phyloP scores from a whole-genome alignment of 352 stramenopile genomes.

The Globisporangium camurandrum region DNA sequence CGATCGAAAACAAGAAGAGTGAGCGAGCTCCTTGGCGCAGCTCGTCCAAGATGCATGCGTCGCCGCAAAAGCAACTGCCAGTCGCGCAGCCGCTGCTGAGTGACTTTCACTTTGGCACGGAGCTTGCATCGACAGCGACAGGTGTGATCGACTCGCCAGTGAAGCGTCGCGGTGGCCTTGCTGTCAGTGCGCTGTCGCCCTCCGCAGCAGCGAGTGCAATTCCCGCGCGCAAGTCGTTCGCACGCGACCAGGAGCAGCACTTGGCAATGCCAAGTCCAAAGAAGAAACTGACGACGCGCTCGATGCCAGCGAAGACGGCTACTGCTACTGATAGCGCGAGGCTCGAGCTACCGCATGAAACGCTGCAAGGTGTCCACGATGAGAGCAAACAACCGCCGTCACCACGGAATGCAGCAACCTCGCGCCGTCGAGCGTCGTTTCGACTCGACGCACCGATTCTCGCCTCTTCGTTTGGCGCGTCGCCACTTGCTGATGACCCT shows the following conservation, averaged over 20 bases:
- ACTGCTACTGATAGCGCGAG: neutral
- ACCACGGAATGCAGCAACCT: slow-evolving; percentile 11
- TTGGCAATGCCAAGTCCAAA: slow-evolving; percentile 8
- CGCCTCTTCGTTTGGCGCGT: slow-evolving; percentile 29
- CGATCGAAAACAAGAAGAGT: slow-evolving; percentile 1
- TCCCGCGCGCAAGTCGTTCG: slow-evolving; percentile 16
- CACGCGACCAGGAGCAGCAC: slow-evolving; percentile 17
- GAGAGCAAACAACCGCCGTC: slow-evolving; percentile 16
- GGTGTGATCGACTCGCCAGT: slow-evolving; percentile 9
- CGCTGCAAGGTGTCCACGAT: slow-evolving; percentile 39
- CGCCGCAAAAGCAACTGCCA: neutral
- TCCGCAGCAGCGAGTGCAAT: neutral
- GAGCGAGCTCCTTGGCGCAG: neutral
- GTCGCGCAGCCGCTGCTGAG: slow-evolving; percentile 20
- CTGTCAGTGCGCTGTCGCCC: slow-evolving; percentile 5
- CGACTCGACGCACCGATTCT: slow-evolving; percentile 50
- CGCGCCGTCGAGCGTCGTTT: slow-evolving; percentile 13
- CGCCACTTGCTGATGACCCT: slow-evolving; percentile 3
- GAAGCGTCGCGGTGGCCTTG: slow-evolving; percentile 15
- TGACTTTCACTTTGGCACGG: slow-evolving; percentile 31
- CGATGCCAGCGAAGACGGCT: neutral
- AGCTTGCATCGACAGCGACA: neutral
- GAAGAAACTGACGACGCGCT: slow-evolving; percentile 6
- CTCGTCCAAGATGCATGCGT: no score
- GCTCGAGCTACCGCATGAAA: slow-evolving; percentile 6